Evolutionary conservation across 768 basidiomycete species (phyloP).

Genomic region (Nevesoporus exiguus): DNA sequence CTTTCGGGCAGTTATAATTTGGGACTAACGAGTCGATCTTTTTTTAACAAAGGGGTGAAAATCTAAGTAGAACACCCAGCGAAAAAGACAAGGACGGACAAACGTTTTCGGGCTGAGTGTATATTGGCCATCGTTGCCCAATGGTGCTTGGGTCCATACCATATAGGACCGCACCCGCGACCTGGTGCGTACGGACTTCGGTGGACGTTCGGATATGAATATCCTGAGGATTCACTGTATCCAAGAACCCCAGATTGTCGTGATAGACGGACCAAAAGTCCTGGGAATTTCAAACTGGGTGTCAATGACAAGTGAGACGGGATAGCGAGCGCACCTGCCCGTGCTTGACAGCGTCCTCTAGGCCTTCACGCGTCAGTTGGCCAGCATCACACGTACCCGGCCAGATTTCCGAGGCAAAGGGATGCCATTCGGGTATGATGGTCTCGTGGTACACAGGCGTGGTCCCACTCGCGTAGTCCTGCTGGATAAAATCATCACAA

Average conservation of each 20-base stretch:
- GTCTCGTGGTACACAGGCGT: slow-evolving; percentile 40
- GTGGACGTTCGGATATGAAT: slow-evolving; percentile 45
- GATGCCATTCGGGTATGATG: slow-evolving; percentile 39
- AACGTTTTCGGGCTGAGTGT: slow-evolving; percentile 41
- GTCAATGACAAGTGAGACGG: not conserved
- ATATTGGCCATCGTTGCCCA: slow-evolving; percentile 35
- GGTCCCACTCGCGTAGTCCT: slow-evolving; percentile 38
- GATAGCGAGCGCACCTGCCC: slow-evolving; percentile 30
- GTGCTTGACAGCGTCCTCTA: slow-evolving; percentile 41
- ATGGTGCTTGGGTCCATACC: slow-evolving; percentile 42
- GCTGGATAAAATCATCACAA: slow-evolving; percentile 37
- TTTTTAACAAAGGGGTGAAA: not conserved
- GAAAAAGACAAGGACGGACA: slow-evolving; percentile 11
- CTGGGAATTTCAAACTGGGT: slow-evolving; percentile 22
- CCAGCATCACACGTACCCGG: slow-evolving; percentile 47
- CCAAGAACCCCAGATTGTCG: slow-evolving; percentile 35
- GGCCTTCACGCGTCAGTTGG: slow-evolving; percentile 44
- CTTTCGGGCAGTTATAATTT: slow-evolving; percentile 42
- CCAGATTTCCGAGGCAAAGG: slow-evolving; percentile 44
- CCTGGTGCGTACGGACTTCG: slow-evolving; percentile 46
- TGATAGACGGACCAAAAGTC: slow-evolving; percentile 47
- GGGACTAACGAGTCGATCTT: slow-evolving; percentile 50
- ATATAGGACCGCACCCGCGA: slow-evolving; percentile 41
- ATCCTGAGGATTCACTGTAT: slow-evolving; percentile 32
- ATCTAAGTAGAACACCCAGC: not conserved